These are phyloP conservation scores for Pharnaceum exiguum DNA, from an alignment of 148 eudicot species.

Conservation along the genomic window DNA sequence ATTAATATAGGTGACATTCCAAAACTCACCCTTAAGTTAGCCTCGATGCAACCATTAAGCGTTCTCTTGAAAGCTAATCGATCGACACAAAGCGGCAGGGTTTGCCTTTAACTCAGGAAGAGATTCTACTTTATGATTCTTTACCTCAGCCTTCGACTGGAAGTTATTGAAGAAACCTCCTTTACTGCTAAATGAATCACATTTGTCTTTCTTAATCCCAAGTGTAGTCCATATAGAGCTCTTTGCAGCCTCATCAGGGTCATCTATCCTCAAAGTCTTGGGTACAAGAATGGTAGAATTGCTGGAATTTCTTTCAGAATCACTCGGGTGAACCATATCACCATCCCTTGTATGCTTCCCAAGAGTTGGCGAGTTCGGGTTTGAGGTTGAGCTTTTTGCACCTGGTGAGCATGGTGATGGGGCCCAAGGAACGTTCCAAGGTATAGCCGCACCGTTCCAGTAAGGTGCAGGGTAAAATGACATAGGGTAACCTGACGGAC, in stretches of 20 bases:
- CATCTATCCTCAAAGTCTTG: conserved; percentile 79
- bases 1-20: neutral
- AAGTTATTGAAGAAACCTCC: conserved; percentile 63
- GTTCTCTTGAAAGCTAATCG: conserved; percentile 64
- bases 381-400: conserved; percentile 30
- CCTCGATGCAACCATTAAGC: conserved; percentile 21
- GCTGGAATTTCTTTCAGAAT: conserved; percentile 25
- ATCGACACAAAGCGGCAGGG: conserved; percentile 85
- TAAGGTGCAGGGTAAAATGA: conserved; percentile 67
- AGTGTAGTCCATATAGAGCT: conserved; percentile 92
- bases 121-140: conserved; percentile 22
- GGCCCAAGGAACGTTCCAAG: conserved; percentile 69
- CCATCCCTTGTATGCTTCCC: conserved; percentile 82
- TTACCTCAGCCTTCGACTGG: conserved; percentile 45
- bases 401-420: conserved; percentile 21
- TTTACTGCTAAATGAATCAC: conserved; percentile 35
- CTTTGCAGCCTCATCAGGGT: conserved; percentile 90
- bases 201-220: conserved; percentile 62
- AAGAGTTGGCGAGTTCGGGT: conserved; percentile 42
- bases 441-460: conserved; percentile 55
- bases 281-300: conserved; percentile 53
- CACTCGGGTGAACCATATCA: conserved; percentile 33
- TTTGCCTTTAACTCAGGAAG: conserved; percentile 49
- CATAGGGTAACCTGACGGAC: conserved; percentile 50
- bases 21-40: conserved; percentile 3